Percentiles rank a stretch among this genome's conserved stretches.
Evolutionary conservation across 2,329 filamentous ascomycete species (phyloP).

Genomic region (Taxawa tesnikishii): DNA sequence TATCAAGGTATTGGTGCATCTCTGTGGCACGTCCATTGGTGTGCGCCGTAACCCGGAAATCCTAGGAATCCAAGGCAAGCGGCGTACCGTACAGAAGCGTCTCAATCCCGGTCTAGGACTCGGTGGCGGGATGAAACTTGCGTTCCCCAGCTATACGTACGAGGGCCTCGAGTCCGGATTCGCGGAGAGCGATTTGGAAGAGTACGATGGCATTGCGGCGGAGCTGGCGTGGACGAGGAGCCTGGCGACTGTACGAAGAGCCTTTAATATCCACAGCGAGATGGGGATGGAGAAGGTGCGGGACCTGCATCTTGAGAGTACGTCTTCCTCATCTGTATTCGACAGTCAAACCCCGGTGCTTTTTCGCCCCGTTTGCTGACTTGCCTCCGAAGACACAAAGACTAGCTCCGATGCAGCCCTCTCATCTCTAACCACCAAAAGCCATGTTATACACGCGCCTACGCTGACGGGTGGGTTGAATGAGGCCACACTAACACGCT

Average conservation of each 20-base stretch:
- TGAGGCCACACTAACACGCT: slow-evolving; percentile 29
- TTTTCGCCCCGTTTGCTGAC: not conserved
- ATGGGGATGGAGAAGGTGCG: slow-evolving; percentile 33
- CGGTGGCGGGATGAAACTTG: slow-evolving; percentile 32
- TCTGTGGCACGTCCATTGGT: slow-evolving; percentile 36
- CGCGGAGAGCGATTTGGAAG: slow-evolving; percentile 56
- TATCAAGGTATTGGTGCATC: slow-evolving; percentile 43
- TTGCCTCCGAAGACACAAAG: not conserved
- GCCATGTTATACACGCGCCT: slow-evolving; percentile 28
- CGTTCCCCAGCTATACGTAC: slow-evolving; percentile 37
- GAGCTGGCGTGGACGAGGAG: slow-evolving; percentile 59
- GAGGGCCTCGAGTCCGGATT: slow-evolving; percentile 50
- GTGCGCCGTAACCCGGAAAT: slow-evolving; percentile 37
- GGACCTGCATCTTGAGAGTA: slow-evolving; percentile 21
- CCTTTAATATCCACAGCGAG: slow-evolving; percentile 40
- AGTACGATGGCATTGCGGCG: slow-evolving; percentile 52
- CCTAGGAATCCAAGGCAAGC: slow-evolving; percentile 40
- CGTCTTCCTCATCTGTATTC: slow-evolving; percentile 1
- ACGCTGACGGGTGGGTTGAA: slow-evolving; percentile 35
- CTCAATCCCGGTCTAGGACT: slow-evolving; percentile 39
- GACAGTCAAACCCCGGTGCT: too few relatives aligned
- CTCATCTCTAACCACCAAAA: slow-evolving; percentile 12
- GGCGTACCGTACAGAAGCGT: slow-evolving; percentile 33
- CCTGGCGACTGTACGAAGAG: slow-evolving; percentile 45
- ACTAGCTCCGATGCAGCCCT: not conserved